Evolutionary conservation across 176 grass and related monocot genomes (phyloP), one percentile per base, ranked within the genome.

Genomic region (Luzula sylvatica): DNA sequence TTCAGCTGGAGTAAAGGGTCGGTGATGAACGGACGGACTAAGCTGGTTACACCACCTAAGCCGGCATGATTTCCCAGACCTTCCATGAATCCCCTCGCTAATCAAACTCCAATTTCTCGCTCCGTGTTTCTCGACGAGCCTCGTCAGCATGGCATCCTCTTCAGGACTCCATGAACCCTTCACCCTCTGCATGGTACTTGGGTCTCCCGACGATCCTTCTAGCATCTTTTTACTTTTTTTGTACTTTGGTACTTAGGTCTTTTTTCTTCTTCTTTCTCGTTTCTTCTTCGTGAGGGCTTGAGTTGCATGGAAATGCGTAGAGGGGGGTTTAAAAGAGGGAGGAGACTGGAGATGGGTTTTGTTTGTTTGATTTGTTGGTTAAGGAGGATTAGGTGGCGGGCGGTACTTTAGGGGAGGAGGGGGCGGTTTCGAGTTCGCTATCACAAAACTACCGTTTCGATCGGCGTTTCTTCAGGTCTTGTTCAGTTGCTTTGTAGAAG

Each of bases 11-110:
- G 83, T 88, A 73, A 95, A 95, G 41, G 89, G 55, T 13, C 83
- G 89, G 69, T 82, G 89, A 53, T 88, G 80, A 54, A 95, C 83
- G 13, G 32, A 44, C 11, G 89, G 89, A 60, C 80, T 83, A 65
- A 95, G 83, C 57, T 95, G 89, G 56, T 95, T 88, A 68, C 83
- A 84, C 89, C 89, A 95, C 52, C 89, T 74, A 35, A 88, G 83
- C 1, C 89, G 75, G 70, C 89, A 95, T 13, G 89, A 95, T 73
- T 95, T 95, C 20, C 89, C 83, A 2, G 83, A 88, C 27, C 89
- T 38, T 0, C 89, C 83, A 0, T 79, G 89, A 5, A 95, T 69
- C 60, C 69, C 83, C 17, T 38, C 55, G 52, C 83, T 59, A 50
- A 95, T 88, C 18, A 81, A 65, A 28, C 56, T 81, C 89, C 89